A percentile compares a stretch with the other conserved stretches of the same genome.
Evolutionary conservation across 345 rosid genomes (phyloP).

Genomic region (Angophora floribunda): DNA sequence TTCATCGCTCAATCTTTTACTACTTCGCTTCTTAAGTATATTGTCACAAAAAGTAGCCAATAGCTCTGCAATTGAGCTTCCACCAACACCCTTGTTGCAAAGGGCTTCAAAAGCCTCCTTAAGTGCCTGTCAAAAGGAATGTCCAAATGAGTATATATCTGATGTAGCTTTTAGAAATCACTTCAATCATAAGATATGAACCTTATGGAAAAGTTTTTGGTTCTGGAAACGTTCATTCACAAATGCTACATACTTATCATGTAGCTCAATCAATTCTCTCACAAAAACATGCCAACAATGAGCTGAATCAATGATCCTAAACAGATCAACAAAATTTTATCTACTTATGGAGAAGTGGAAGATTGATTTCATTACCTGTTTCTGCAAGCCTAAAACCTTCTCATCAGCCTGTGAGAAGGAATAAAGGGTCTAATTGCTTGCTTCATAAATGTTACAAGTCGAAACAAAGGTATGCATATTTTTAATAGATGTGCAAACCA

Average conservation of each 20-base stretch:
- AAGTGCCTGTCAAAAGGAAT: slow-evolving; percentile 27
- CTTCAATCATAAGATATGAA: neutral
- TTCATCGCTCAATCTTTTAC: slow-evolving; percentile 50
- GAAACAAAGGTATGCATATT: neutral
- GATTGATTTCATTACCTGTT: slow-evolving; percentile 40
- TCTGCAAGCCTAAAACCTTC: slow-evolving; percentile 40
- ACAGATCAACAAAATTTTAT: neutral
- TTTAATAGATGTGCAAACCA: neutral
- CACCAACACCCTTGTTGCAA: slow-evolving; percentile 45
- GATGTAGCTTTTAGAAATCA: neutral
- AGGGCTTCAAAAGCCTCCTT: slow-evolving; percentile 57
- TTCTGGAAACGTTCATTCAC: slow-evolving; percentile 64
- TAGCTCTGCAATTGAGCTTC: slow-evolving; percentile 56
- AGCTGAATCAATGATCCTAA: neutral
- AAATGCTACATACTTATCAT: slow-evolving; percentile 69
- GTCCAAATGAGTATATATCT: neutral
- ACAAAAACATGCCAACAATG: slow-evolving; percentile 51
- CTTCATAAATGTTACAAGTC: neutral
- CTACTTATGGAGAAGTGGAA: neutral
- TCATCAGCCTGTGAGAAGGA: slow-evolving; percentile 37
- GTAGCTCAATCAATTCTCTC: slow-evolving; percentile 66
- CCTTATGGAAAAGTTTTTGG: slow-evolving; percentile 73
- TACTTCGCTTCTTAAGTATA: slow-evolving; percentile 51
- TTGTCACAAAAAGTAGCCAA: slow-evolving; percentile 57
- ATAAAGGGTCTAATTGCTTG: neutral